Base-by-base conservation (phyloP, 208 protist genomes). In the Leishmania tropica region DNA sequence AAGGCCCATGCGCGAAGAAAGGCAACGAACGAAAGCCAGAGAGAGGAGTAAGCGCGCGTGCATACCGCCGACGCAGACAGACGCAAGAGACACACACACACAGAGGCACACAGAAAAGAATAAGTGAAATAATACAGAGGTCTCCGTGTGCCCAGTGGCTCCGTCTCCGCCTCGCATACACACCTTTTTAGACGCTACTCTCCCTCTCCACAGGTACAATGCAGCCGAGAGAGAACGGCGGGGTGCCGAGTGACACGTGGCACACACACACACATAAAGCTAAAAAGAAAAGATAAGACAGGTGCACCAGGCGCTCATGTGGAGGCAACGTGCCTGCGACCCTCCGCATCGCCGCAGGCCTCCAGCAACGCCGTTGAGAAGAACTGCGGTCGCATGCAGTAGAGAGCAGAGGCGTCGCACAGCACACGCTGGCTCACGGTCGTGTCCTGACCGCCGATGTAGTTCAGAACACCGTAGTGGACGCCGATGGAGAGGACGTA, bases 391-490 rank as follows among this genome's bases (percentile, higher is more conserved):
- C 78, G 80, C 19, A 85, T 78, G 83, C 91, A 95, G 48, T 80
- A 83, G 31, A 83, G 37, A 17, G 89, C 78, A 10, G 53, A 71
- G 15, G 77, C 86, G 15, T 75, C 56, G 71, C 92, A 96, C 4
- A 67, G 2, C 19, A 96, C 67, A 48, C 83, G 85, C 73, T 96
- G 90, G 13, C 42, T 84, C n/a, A 90, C 42, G 11, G 88, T 89
- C 7, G 78, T 71, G 83, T 96, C 89, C 58, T 91, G 85, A 19
- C 90, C 90, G n/a, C 90, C 90, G 28, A 96, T 85, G 71, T 85
- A 81, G 80, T 89, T 86, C 47, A 96, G 83, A 13, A 85, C 78
- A 35, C 85, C 92, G 45, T 88, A 60, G 60, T 85, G 78, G 42
- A 86, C 84, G 1, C 88, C 92, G 4, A 94, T 86, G 51, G 85